Conservation (phyloP, 192 early-diverging fungal species). For the Spizellomyces punctatus region DNA sequence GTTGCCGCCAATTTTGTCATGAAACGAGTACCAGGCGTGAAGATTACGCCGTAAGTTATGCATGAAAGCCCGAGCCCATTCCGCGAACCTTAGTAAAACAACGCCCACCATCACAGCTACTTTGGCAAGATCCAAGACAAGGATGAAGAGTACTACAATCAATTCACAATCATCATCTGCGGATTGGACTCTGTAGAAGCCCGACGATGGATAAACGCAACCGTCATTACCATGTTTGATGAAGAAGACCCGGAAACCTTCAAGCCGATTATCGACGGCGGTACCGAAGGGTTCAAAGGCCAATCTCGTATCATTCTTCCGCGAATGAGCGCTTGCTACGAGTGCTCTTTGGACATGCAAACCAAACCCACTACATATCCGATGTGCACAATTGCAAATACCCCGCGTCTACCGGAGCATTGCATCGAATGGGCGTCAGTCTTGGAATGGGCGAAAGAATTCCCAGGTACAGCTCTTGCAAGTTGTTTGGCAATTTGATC, state of each 20-base stretch:
- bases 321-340: constrained; percentile 85
- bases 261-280: constrained; percentile 92
- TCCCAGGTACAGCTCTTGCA: constrained; percentile 68
- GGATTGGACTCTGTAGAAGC: constrained; percentile 96
- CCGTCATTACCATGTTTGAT: constrained; percentile 75
- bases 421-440: constrained; percentile 97
- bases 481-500: constrained; percentile 55
- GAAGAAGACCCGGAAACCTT: constrained; percentile 71
- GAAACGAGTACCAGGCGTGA: constrained; percentile 79
- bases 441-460: constrained; percentile 87
- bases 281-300: constrained; percentile 96
- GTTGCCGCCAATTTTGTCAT: constrained; percentile 77
- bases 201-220: constrained; percentile 96
- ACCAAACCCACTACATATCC: constrained; percentile 88
- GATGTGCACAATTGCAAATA: constrained; percentile 98
- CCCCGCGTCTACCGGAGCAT: constrained; percentile 95
- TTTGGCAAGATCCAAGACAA: constrained; percentile 96
- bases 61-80: constrained; percentile 29
- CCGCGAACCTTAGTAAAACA: too few species aligned
- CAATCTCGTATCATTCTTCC: constrained; percentile 93
- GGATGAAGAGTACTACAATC: constrained; percentile 87
- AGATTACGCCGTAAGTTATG: constrained; percentile 69
- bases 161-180: constrained; percentile 88
- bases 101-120: constrained; percentile 42
- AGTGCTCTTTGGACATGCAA: constrained; percentile 93